Percentiles rank a stretch among this genome's conserved stretches.
phyloP scores from a whole-genome alignment of 2,329 filamentous ascomycete species.

The Aspergillus sp. region DNA sequence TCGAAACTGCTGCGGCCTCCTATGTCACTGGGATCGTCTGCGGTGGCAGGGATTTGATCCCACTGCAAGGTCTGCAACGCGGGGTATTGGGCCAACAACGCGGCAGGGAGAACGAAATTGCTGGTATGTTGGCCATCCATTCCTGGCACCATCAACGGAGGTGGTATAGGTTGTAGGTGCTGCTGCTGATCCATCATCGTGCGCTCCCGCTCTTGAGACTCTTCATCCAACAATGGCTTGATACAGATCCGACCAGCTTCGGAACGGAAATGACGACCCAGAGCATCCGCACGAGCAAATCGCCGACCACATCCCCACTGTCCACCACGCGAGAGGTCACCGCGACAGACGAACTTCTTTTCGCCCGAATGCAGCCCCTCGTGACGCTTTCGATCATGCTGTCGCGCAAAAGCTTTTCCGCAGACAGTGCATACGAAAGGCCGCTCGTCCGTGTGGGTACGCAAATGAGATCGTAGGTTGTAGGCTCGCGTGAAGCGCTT shows the following conservation, averaged over 20 bases:
- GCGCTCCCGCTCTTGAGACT: conserved; percentile 78
- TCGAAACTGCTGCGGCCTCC: conserved; percentile 62
- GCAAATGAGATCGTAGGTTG: conserved; percentile 90
- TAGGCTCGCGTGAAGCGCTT: conserved; percentile 97
- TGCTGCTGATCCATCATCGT: conserved; percentile 72
- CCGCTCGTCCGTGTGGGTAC: conserved; percentile 94
- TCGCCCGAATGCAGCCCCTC: conserved; percentile 95
- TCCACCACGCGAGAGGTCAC: conserved; percentile 77
- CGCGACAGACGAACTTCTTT: conserved; percentile 98
- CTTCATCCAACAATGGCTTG: conserved; percentile 94
- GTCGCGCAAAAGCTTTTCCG: conserved; percentile 93
- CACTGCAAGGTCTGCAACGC: conserved; percentile 89
- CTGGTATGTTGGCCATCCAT: conserved; percentile 59
- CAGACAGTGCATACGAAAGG: conserved; percentile 97
- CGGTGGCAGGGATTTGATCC: conserved; percentile 68
- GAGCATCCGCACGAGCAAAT: conserved; percentile 91
- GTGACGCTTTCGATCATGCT: conserved; percentile 96
- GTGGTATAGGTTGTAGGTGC: conserved; percentile 59
- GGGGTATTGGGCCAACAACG: conserved; percentile 87
- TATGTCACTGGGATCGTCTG: conserved; percentile 60
- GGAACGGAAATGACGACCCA: conserved; percentile 91
- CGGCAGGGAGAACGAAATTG: conserved; percentile 77
- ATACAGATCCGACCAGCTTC: conserved; percentile 96
- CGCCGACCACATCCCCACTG: conserved; percentile 91
- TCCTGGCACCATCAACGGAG: conserved; percentile 62